phyloP scores from a whole-genome alignment of 345 rosid species.

The Corymbia maculata region DNA sequence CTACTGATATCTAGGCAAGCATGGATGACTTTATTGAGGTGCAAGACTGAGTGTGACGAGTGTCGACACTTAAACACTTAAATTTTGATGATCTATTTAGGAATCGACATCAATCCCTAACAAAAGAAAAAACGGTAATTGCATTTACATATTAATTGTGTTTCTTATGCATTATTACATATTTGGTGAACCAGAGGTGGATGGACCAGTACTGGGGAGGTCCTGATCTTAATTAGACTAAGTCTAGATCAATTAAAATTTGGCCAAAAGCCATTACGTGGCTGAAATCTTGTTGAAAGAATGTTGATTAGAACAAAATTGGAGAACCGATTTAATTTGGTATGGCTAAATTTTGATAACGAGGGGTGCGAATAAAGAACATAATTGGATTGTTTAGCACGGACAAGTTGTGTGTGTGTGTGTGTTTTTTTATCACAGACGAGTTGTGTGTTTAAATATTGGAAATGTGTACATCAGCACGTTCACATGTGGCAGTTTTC shows the following conservation, averaged over 20 bases:
- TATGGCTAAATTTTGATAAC: neutral
- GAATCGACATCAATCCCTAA: rapidly evolving
- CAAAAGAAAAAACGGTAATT: too few relatives aligned
- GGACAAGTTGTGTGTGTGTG: neutral
- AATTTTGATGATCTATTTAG: too few relatives aligned
- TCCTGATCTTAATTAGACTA: neutral
- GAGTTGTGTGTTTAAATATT: neutral
- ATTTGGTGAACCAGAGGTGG: neutral
- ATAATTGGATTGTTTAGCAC: neutral
- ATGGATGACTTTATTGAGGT: neutral
- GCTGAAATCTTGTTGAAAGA: neutral
- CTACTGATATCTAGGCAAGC: rapidly evolving
- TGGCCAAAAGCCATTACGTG: neutral
- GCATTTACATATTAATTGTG: neutral
- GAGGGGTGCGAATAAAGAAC: neutral
- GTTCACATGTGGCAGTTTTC: neutral
- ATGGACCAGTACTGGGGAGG: neutral
- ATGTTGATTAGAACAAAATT: neutral
- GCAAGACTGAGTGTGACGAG: neutral
- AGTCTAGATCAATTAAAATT: neutral
- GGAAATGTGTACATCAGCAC: neutral
- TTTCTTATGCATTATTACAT: neutral
- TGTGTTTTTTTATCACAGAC: neutral
- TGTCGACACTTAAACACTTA: neutral
- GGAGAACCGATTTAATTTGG: neutral